Base-by-base conservation (phyloP, 208 protist species). In the Trypanosoma boissoni region DNA sequence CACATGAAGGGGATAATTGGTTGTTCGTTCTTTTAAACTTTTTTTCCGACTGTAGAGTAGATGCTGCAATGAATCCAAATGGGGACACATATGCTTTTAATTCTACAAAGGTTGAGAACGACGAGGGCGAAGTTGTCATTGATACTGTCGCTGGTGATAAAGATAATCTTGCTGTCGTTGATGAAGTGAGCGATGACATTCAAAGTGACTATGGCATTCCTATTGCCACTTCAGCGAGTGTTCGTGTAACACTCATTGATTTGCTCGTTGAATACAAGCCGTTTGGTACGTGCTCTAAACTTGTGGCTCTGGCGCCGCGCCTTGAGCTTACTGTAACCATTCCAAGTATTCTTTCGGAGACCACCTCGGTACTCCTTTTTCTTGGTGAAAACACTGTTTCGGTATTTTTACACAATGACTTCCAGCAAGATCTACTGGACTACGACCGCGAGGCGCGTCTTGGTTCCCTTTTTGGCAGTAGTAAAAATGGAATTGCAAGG, bases 1-100 rank as follows among this genome's bases (percentile, higher is more conserved):
- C 72, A 36, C 72, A 79, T 56, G 76, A 77, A 37, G 80, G 80
- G 12, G 80, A 86, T 46, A 49, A 74, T 39, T 78, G 78, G 49
- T 46, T 73, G 3, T 75, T 78, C 32, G 69, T 78, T 26, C 39
- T 86, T 23, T 29, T 72, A 26, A 81, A 80, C 18, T 86, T 66
- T 59, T 80, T 86, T 59, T 58, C 61, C 3, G 69, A 61, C 41
- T 23, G 16, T 48, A 58, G 50, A 20, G 10, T 20, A n/a, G n/a
- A n/a, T n/a, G n/a, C n/a, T n/a, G n/a, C n/a, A n/a, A n/a, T n/a
- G n/a, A n/a, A 39, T 12, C 12, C 34, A 6, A 39, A 39, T 16
- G 34, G 12, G 8, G 34, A 39, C 8, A 39, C 34, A 16, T 16
- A 39, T 39, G 34, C 8, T 39, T 12, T 16, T 39, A 12, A 16